Evolutionary conservation across 495 filamentous ascomycete species (phyloP), one percentile per base, ranked within the genome.

Genomic region (Lepidopterella palustris): DNA sequence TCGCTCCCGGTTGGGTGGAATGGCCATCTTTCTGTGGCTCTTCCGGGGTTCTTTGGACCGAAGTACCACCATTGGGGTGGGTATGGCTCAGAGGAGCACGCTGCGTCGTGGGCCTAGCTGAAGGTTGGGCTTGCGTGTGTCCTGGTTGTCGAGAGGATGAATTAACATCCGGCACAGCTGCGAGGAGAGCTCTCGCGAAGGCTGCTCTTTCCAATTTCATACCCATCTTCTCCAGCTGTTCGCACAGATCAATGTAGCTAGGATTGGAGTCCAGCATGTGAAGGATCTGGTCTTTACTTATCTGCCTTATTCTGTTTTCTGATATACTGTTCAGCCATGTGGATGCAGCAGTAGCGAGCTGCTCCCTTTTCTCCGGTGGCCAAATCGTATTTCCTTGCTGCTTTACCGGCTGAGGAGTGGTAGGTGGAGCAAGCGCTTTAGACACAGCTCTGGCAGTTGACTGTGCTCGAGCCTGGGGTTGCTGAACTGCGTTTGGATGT

Each of bases 201-300:
- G 63, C 60, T 10, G 72, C 68, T 47, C 77, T 68, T 55, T 81
- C 73, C 40, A 82, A 61, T 15, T 61, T 59, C 26, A 81, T 68
- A 1, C 76, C 75, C 47, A 68, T 67, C 1, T 42, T 28, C 54
- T 82, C 80, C n/a, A 82, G 65, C 28, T 66, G 61, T 57, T 78
- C 73, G 63, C 80, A 82, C 4, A 82, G 66, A 50, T 76, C 72
- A 52, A 69, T 70, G 64, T 82, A 82, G 18, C 71, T 75, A 0
- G 78, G 78, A 66, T 80, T 80, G 20, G 55, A 55, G 40, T 80
- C 68, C 20, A 82, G 61, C 25, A 82, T 67, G 6, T 53, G 54
- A 40, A 68, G 65, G 0, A 82, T 69, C 21, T 72, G 54, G 4
- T 73, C 64, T n/a, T 68, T 15, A 18, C 15, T 29, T 10, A 71